phyloP scores from a whole-genome alignment of 2,329 filamentous ascomycete species.

The Fusarium buharicum region DNA sequence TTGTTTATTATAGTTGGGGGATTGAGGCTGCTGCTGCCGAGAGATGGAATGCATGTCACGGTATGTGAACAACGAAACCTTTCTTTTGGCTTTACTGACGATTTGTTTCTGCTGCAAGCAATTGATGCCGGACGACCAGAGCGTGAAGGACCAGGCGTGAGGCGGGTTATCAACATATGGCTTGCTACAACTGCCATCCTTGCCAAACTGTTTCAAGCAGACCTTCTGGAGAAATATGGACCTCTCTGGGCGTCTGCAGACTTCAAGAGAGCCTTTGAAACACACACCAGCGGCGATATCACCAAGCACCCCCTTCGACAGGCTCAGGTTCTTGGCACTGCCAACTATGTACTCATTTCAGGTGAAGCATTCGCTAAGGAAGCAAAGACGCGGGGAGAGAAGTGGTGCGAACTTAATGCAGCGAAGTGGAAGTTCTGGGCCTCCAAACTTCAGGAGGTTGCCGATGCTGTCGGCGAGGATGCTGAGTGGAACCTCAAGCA shows the following conservation, averaged over 20 bases:
- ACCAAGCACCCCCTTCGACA: neutral
- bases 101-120: neutral
- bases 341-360: slow-evolving; percentile 10
- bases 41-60: neutral
- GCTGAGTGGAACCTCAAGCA: neutral
- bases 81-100: no score
- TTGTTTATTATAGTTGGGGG: slow-evolving; percentile 13
- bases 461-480: neutral
- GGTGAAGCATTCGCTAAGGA: neutral
- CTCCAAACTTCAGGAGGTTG: neutral
- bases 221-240: neutral
- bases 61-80: neutral
- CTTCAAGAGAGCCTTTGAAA: neutral
- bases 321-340: slow-evolving; percentile 3
- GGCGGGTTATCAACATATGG: neutral
- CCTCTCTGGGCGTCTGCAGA: slow-evolving; percentile 1
- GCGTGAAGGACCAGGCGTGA: neutral
- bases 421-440: slow-evolving; percentile 18
- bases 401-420: neutral
- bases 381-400: neutral
- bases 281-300: neutral
- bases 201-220: slow-evolving; percentile 9
- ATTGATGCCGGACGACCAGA: neutral
- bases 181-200: slow-evolving; percentile 7
- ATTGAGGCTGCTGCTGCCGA: neutral